Conservation (phyloP, 768 basidiomycete genomes). For the Tephrocybe sp. region DNA sequence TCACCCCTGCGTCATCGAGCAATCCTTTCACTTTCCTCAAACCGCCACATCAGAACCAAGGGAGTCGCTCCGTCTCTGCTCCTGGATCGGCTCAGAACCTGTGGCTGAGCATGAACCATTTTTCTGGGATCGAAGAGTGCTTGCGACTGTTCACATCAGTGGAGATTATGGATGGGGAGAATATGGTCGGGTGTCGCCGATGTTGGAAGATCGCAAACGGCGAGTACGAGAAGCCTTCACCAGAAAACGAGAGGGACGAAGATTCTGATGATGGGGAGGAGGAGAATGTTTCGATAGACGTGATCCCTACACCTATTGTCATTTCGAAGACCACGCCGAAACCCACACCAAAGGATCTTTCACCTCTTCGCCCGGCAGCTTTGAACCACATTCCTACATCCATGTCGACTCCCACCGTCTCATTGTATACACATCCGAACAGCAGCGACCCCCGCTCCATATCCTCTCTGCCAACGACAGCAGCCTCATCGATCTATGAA, state of each 20-base stretch:
- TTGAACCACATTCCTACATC: constrained; percentile 34
- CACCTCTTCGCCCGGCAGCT: constrained; percentile 17
- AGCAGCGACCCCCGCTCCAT: constrained; percentile 32
- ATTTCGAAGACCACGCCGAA: constrained; percentile 1
- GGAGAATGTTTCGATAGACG: not conserved
- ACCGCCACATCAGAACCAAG: constrained; percentile 20
- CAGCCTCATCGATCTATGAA: constrained; percentile 21
- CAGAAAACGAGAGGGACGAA: constrained; percentile 29
- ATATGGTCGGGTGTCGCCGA: constrained; percentile 88
- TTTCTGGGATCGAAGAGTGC: constrained; percentile 74
- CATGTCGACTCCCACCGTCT: constrained; percentile 39
- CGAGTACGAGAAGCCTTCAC: constrained; percentile 37
- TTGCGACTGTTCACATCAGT: constrained; percentile 87
- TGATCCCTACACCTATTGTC: not conserved
- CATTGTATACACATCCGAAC: constrained; percentile 30
- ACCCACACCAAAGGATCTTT: constrained; percentile 3
- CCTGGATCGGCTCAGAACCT: constrained; percentile 28
- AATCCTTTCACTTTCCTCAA: constrained; percentile 55
- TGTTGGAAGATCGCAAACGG: constrained; percentile 94
- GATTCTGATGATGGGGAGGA: constrained; percentile 20
- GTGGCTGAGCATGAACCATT: constrained; percentile 47
- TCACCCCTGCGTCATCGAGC: constrained; percentile 38
- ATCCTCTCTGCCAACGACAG: constrained; percentile 39
- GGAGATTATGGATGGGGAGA: constrained; percentile 92
- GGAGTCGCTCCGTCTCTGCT: constrained; percentile 12